Evolutionary conservation across 306 rosid species (phyloP).

Genomic region (Crotalaria pallida): DNA sequence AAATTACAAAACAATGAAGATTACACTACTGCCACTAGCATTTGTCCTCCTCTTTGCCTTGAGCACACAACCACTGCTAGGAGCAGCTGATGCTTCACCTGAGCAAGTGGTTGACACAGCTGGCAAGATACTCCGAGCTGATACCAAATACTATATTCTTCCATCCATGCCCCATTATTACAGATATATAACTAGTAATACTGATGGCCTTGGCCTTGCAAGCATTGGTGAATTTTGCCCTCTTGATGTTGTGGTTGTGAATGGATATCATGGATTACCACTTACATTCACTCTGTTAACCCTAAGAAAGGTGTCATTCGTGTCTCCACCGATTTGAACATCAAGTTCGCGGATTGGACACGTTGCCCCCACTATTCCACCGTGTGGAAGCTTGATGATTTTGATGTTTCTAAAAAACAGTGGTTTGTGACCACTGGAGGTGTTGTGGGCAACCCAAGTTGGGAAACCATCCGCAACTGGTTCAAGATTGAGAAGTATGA

Average conservation of each 20-base stretch:
- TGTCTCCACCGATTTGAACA: neutral
- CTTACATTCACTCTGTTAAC: neutral
- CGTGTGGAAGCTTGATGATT: conserved; percentile 31
- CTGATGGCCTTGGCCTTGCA: neutral
- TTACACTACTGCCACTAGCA: neutral
- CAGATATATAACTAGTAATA: too few species aligned
- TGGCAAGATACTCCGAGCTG: conserved; percentile 11
- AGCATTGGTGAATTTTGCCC: neutral
- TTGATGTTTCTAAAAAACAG: neutral
- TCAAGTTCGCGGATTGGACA: conserved; percentile 1
- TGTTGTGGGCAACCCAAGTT: too few species aligned
- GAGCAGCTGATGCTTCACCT: conserved; percentile 2
- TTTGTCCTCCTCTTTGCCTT: neutral
- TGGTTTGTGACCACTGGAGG: too few species aligned
- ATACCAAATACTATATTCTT: neutral
- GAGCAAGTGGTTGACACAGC: conserved; percentile 34
- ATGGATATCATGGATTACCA: neutral
- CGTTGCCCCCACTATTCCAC: conserved; percentile 11
- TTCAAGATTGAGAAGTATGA: too few species aligned
- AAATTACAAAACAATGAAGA: conserved; percentile 1
- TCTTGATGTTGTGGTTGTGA: neutral
- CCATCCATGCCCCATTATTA: too few species aligned
- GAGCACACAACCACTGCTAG: neutral
- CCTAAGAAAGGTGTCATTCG: neutral
- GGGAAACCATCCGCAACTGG: too few species aligned